Evolutionary conservation across 208 protist species (phyloP).

Genomic region (Trypanosoma grayi): DNA sequence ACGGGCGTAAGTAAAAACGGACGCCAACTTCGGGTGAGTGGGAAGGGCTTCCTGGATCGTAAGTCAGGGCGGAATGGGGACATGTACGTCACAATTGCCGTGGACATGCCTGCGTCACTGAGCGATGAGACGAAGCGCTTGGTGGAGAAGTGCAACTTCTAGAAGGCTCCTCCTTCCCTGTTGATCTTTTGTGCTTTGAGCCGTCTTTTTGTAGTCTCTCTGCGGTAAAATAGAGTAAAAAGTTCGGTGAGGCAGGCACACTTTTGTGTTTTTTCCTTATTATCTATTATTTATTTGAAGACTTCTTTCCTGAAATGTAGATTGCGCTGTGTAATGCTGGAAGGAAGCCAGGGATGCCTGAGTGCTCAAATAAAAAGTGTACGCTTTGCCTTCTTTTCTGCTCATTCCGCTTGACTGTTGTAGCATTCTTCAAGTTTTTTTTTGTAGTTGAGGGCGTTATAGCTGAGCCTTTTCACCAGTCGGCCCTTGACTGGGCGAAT

Average conservation of each 20-base stretch:
- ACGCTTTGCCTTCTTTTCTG: no score
- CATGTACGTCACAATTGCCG: slow-evolving; percentile 69
- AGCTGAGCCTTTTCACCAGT: neutral
- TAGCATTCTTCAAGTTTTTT: no score
- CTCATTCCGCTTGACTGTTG: no score
- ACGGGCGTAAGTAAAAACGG: slow-evolving; percentile 77
- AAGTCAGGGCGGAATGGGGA: slow-evolving; percentile 71
- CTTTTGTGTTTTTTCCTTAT: slow-evolving; percentile 23
- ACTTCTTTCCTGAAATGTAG: neutral
- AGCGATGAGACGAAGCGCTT: slow-evolving; percentile 69
- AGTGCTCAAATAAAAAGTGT: no score
- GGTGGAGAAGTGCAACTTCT: slow-evolving; percentile 82
- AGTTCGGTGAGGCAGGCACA: no score
- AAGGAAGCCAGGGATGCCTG: no score
- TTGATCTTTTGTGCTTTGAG: neutral
- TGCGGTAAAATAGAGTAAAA: no score
- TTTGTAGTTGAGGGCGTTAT: neutral
- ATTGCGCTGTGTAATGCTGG: no score
- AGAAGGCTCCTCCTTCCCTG: slow-evolving; percentile 23
- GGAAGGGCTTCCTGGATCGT: slow-evolving; percentile 71
- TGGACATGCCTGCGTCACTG: slow-evolving; percentile 80
- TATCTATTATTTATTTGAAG: slow-evolving; percentile 19
- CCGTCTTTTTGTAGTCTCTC: neutral
- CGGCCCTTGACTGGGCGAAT: neutral
- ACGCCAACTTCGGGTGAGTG: slow-evolving; percentile 64